Percentiles rank a stretch among this genome's conserved stretches.
phyloP scores from a whole-genome alignment of 2,329 filamentous ascomycete species.

The Clonostachys solani region DNA sequence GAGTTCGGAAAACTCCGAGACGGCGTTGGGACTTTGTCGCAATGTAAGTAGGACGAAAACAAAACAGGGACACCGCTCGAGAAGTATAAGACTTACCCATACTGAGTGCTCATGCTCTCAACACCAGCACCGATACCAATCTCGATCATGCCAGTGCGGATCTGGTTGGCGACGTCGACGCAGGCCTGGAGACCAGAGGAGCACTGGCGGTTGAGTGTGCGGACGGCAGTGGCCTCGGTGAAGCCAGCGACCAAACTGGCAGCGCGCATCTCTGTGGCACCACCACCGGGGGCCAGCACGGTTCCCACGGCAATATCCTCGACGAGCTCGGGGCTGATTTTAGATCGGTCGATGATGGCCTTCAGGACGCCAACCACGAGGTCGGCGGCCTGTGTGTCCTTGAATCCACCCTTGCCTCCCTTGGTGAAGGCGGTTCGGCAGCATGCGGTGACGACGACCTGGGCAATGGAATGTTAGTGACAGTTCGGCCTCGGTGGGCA shows the following conservation, averaged over 20 bases:
- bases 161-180: constrained; percentile 91
- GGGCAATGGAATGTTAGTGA: constrained; percentile 14
- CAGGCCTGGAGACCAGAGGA: constrained; percentile 89
- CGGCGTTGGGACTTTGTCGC: constrained; percentile 64
- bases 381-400: constrained; percentile 86
- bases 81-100: constrained; percentile 57
- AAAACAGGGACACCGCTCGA: not conserved
- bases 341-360: constrained; percentile 76
- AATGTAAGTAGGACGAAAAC: not conserved
- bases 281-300: constrained; percentile 87
- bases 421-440: constrained; percentile 91
- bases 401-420: constrained; percentile 90
- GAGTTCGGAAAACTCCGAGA: constrained; percentile 87
- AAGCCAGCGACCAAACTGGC: constrained; percentile 89
- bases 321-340: constrained; percentile 81
- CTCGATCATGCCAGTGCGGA: constrained; percentile 89
- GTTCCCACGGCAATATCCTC: constrained; percentile 91
- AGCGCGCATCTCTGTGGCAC: constrained; percentile 94
- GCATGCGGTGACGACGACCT: constrained; percentile 87
- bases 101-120: constrained; percentile 92
- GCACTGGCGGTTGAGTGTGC: constrained; percentile 90
- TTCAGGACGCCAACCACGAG: constrained; percentile 80
- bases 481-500: not conserved
- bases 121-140: constrained; percentile 91
- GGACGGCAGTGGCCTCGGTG: constrained; percentile 79